Evolutionary conservation across 1,139 yeast species (phyloP), one percentile per base, ranked within the genome.

Genomic region (Candida albicans): DNA sequence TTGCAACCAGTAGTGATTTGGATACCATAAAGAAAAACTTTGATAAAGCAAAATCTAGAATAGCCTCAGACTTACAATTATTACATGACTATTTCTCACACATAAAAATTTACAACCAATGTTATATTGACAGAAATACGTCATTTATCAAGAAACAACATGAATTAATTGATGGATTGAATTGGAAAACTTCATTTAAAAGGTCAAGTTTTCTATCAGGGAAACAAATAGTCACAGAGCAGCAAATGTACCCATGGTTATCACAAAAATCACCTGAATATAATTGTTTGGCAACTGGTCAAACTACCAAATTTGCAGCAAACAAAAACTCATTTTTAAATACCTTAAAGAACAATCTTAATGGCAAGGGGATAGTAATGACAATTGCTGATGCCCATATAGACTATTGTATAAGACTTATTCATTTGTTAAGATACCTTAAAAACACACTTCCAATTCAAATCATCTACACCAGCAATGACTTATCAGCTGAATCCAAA

Each of bases 61-160:
- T 60, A 4, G 46, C 37, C 9, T 30, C 38, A 4, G 57, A 58
- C 12, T 73, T 70, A 52, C 70, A 65, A 43, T 40, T 49, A 1
- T 61, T 76, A 51, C 68, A 70, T 41, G 70, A 73, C 46, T 73
- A 67, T 43, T 53, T 75, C 14, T 48, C 75, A 10, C 75, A 72
- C 51, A 46, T 76, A 33, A 63, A 71, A 42, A 61, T 75, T 2
- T 77, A 65, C 49, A 67, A 73, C 39, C 62, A 66, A 41, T 77
- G 82, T 50, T 77, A 54, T 49, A 47, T 74, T 30, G 51, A 53
- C n/a, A 42, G 43, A n/a, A 13, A 35, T 12, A 25, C 33, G n/a
- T 34, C 36, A 4, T 41, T 41, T 22, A 37, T 33, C 22, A n/a
- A 38, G 15, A 14, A 30, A 24, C 40, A 36, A 24, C 7, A 38